phyloP scores from a whole-genome alignment of 257 asterid species.

The Solanum verrucosum region DNA sequence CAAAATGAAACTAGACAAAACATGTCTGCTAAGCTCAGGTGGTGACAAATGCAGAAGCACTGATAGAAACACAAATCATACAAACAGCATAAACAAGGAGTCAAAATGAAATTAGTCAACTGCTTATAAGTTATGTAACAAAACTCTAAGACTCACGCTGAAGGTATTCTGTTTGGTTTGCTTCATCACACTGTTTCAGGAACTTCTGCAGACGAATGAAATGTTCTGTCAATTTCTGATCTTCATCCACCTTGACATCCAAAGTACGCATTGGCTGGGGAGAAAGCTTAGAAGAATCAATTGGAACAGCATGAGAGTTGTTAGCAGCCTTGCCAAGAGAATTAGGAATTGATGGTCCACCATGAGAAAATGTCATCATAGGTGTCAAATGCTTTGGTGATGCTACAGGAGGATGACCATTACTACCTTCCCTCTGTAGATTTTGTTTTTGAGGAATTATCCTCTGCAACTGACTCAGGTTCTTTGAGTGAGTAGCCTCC shows the following conservation, averaged over 20 bases:
- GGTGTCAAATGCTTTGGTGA: slow-evolving; percentile 25
- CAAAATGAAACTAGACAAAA: neutral
- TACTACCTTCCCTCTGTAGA: slow-evolving; percentile 28
- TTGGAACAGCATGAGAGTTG: slow-evolving; percentile 23
- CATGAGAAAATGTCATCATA: slow-evolving; percentile 23
- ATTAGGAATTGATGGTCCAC: slow-evolving; percentile 38
- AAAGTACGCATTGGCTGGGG: slow-evolving; percentile 29
- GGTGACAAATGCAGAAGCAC: slow-evolving; percentile 57
- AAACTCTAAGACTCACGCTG: slow-evolving; percentile 48
- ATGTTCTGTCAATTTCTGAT: slow-evolving; percentile 50
- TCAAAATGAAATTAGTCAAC: neutral
- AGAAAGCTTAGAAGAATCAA: slow-evolving; percentile 31
- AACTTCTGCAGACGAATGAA: slow-evolving; percentile 56
- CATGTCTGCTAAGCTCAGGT: slow-evolving; percentile 57
- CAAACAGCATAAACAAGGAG: neutral
- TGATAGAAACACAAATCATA: slow-evolving; percentile 26
- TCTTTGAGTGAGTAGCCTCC: slow-evolving; percentile 35
- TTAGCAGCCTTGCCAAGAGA: slow-evolving; percentile 36
- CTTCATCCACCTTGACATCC: slow-evolving; percentile 41
- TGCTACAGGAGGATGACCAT: slow-evolving; percentile 22
- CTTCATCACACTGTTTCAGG: slow-evolving; percentile 70
- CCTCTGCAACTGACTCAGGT: slow-evolving; percentile 21
- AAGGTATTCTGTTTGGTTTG: slow-evolving; percentile 39
- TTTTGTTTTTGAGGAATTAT: slow-evolving; percentile 31
- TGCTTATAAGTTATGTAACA: neutral